Base-by-base conservation (phyloP, 2,329 filamentous ascomycete genomes). In the Apiospora sp. region DNA sequence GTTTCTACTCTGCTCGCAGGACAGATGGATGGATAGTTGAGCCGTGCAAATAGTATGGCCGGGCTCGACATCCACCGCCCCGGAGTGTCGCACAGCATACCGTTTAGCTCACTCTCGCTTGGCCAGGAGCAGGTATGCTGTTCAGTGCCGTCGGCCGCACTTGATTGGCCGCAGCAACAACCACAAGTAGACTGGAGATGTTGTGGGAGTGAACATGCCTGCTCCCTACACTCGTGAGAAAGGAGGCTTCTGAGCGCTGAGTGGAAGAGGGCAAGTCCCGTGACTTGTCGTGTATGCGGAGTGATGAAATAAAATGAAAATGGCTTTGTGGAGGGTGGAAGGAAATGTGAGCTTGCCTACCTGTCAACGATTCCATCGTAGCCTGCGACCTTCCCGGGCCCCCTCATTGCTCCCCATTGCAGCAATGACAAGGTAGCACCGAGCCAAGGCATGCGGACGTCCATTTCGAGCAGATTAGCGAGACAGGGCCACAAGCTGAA, bases 371-470 rank as follows among this genome's bases (percentile, higher is more conserved):
- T 88, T 75, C 94, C 92, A 82, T 97, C 89, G 41, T 92, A 90
- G 78, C 89, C 88, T 80, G 93, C 94, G 75, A 97, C 83, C 83
- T 84, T 89, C 78, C 94, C 93, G 75, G 94, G 94, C 34, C 95
- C 94, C 78, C 87, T 86, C 79, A 96, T 84, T 78, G 91, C 88
- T 76, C 91, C 87, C 87, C 93, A 92, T 83, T 96, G 94, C 76
- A 92, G 82, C 82, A 98, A 89, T 72, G 93, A 93, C 73, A 96
- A 82, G 77, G 90, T 85, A 80, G 94, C 94, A 80, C 87, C 88
- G 72, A 98, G 88, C 96, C 96, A 98, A 75, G 96, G 96, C 94
- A 98, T 97, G 82, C 94, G 93, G 76, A 86, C 83, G 76, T 92
- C 87, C 80, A 98, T 83, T 86, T 95, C 91, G 77, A 95, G 84